Evolutionary conservation across 1,139 yeast genomes (phyloP).

Genomic region (Yamadazyma conglobata): DNA sequence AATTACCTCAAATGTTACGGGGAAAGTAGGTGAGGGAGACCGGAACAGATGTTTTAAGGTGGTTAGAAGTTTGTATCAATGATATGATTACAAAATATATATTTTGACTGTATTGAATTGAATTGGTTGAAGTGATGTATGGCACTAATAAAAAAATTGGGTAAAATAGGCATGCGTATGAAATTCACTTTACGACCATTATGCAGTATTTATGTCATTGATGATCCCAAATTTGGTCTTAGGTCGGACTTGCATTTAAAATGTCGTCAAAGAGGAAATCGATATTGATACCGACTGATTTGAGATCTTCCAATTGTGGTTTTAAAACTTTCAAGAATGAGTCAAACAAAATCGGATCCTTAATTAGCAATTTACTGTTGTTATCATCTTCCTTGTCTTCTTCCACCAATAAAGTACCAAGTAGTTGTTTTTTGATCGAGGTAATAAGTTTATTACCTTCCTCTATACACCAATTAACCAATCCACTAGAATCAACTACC

Average conservation of each 20-base stretch:
- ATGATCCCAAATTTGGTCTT: no score
- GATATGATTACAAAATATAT: no score
- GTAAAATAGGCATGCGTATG: no score
- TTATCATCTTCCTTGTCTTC: slow-evolving; percentile 16
- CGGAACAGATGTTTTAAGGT: no score
- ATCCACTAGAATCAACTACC: slow-evolving; percentile 40
- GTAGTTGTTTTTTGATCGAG: slow-evolving; percentile 62
- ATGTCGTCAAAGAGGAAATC: slow-evolving; percentile 53
- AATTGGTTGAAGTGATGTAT: no score
- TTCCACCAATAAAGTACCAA: slow-evolving; percentile 49
- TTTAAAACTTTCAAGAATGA: slow-evolving; percentile 52
- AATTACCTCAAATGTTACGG: no score
- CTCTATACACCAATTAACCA: slow-evolving; percentile 63
- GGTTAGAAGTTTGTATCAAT: no score
- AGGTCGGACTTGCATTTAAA: slow-evolving; percentile 8
- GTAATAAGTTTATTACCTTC: slow-evolving; percentile 61
- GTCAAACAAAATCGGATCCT: slow-evolving; percentile 27
- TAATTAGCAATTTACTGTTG: slow-evolving; percentile 22
- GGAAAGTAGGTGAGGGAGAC: no score
- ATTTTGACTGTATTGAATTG: no score
- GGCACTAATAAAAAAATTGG: no score
- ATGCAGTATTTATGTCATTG: no score
- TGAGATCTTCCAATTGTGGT: slow-evolving; percentile 61
- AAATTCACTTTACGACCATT: no score
- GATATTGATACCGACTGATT: slow-evolving; percentile 68